Percentiles rank a stretch among this genome's conserved stretches.
These are phyloP conservation scores for bread wheat (Triticum aestivum) DNA, from an alignment of 176 grass and related monocot species.

Conservation along the genomic window DNA sequence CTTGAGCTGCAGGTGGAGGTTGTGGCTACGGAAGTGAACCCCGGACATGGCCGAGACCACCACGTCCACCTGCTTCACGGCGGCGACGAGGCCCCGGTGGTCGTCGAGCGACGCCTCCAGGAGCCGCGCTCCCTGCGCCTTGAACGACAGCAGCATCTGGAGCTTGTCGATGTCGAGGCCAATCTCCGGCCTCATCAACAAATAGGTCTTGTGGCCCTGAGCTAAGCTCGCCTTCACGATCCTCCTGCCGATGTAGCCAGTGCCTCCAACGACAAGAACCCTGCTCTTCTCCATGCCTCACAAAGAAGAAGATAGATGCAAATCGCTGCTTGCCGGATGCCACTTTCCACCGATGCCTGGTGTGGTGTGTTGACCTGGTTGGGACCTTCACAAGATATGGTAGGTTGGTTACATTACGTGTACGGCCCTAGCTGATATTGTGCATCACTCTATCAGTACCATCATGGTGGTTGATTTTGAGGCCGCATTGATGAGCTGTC, in stretches of 20 bases:
- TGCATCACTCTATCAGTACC: no score
- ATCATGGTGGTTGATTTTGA: no score
- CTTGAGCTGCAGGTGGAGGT: slow-evolving; percentile 42
- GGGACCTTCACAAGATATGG: no score
- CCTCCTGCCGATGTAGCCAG: slow-evolving; percentile 36
- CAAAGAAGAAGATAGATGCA: neutral
- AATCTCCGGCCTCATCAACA: slow-evolving; percentile 54
- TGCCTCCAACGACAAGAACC: slow-evolving; percentile 46
- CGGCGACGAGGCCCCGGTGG: slow-evolving; percentile 39
- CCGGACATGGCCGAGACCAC: slow-evolving; percentile 54
- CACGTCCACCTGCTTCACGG: slow-evolving; percentile 57
- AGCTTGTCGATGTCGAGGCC: slow-evolving; percentile 38
- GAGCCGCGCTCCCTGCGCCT: slow-evolving; percentile 46
- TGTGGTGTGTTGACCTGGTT: no score
- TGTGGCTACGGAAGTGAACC: neutral
- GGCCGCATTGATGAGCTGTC: no score
- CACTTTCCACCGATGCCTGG: no score
- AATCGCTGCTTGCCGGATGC: neutral
- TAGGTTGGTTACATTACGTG: no score
- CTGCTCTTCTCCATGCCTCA: neutral
- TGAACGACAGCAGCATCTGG: slow-evolving; percentile 53
- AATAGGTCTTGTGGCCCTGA: slow-evolving; percentile 42
- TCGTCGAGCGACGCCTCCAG: slow-evolving; percentile 50
- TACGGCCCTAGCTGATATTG: no score
- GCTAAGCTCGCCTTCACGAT: slow-evolving; percentile 46